These are phyloP conservation scores for Echeveria elegans DNA, from an alignment of 164 flowering plant genomes.

Conservation along the genomic window DNA sequence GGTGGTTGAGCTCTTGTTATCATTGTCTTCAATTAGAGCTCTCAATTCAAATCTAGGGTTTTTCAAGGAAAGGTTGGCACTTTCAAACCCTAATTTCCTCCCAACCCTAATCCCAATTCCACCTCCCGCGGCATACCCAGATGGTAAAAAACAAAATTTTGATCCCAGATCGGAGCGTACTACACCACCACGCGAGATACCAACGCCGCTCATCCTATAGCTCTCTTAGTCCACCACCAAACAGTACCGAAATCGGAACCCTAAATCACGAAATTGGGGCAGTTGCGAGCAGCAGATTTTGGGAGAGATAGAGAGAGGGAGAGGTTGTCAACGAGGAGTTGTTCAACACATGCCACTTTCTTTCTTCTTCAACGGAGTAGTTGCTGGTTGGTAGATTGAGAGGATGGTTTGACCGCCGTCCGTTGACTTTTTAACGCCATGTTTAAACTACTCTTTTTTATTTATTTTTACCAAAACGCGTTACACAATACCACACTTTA, in stretches of 20 bases:
- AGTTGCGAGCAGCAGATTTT: neutral
- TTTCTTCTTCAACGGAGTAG: conserved; percentile 3
- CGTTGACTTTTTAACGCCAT: neutral
- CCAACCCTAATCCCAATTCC: conserved; percentile 2
- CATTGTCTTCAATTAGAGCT: neutral
- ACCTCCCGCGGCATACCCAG: neutral
- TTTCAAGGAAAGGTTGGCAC: neutral
- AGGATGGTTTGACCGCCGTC: neutral
- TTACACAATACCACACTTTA: neutral
- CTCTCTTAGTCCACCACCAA: neutral
- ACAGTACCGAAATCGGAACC: neutral
- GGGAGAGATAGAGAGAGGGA: too few relatives aligned
- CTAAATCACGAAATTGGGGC: neutral
- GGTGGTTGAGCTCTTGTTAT: neutral
- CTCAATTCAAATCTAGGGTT: neutral
- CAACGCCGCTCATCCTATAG: neutral
- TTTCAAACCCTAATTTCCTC: neutral
- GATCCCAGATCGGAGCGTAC: neutral
- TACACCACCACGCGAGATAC: neutral
- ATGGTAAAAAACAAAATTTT: neutral
- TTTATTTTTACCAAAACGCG: neutral
- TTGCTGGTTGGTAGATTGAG: neutral
- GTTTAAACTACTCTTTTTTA: neutral
- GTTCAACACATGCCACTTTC: neutral
- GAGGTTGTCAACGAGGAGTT: neutral